Base-by-base conservation (phyloP, 176 grass and related monocot genomes). In the Canna indica region DNA sequence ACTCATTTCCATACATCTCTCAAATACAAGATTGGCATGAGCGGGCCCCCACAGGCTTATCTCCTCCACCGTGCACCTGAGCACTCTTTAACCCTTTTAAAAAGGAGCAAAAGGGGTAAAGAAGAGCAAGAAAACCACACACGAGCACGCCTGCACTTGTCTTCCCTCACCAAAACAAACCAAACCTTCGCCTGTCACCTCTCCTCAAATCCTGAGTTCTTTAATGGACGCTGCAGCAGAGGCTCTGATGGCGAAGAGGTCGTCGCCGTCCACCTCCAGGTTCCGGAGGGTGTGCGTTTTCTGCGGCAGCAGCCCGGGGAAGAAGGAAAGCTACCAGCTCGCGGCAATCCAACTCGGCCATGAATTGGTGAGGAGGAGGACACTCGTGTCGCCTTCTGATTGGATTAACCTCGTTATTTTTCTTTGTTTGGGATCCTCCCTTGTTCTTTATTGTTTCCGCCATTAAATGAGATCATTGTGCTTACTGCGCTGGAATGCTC, bases 261-360 rank as follows among this genome's bases (percentile, higher is more conserved):
- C 58, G 7, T 60, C 50, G 13, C 13, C 50, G 3, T 5, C 17
- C 8, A 16, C 11, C 26, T 60, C 58, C 20, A 28, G 58, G 58
- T 60, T 60, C 26, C 29, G 26, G 24, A 60, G 58, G 58, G 58
- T 60, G 12, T 29, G 58, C 4, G 58, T 60, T 10, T 60, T 60
- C 58, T 60, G 58, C 12, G 58, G 58, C 25, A 60, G 58, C 58
- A 60, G 58, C 58, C 58, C 58, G 12, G 58, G 58, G 13, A 60
- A 60, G 58, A 60, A 60, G 27, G 26, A 22, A 4, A 60, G 58
- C 58, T 60, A 60, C 26, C 58, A 60, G 58, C 58, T 60, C 5
- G 58, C 58, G 0, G 58, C 58, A 13, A 60, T n/a, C 58, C 58
- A 60, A 30, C 24, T 60, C 26, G 58, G 58, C 11, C 58, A 60